These are phyloP conservation scores for Nakaseomyces delphensis DNA, from an alignment of 1,139 yeast species.

Conservation along the genomic window DNA sequence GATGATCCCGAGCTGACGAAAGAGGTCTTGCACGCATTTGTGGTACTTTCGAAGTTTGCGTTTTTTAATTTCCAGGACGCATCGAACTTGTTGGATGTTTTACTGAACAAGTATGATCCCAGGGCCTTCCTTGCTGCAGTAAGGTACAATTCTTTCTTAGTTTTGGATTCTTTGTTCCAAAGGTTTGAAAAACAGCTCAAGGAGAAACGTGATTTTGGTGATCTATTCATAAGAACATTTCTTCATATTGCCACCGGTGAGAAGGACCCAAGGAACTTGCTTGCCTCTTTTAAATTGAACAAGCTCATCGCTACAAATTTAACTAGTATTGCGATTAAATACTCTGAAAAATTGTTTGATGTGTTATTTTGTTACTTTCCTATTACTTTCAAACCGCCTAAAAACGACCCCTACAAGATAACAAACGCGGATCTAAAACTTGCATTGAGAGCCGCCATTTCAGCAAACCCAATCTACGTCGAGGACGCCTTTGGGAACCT, in stretches of 20 bases:
- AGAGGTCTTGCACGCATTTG: conserved; percentile 49
- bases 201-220: conserved; percentile 24
- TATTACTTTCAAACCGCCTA: conserved; percentile 88
- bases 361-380: conserved; percentile 93
- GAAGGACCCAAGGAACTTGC: conserved; percentile 83
- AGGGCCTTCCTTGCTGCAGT: conserved; percentile 55
- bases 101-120: conserved; percentile 48
- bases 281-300: conserved; percentile 60
- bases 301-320: conserved; percentile 41
- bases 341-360: conserved; percentile 66
- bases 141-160: conserved; percentile 50
- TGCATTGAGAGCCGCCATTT: conserved; percentile 48
- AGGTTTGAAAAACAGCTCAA: conserved; percentile 17
- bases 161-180: conserved; percentile 37
- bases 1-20: conserved; percentile 52
- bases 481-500: conserved; percentile 68
- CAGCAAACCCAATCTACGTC: conserved; percentile 59
- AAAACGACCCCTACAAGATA: conserved; percentile 80
- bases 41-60: conserved; percentile 43
- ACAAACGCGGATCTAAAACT: conserved; percentile 62
- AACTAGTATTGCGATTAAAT: conserved; percentile 33
- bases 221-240: conserved; percentile 46
- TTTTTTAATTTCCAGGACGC: conserved; percentile 34
- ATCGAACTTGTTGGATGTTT: conserved; percentile 35
- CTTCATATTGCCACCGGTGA: conserved; percentile 73